Evolutionary conservation across 208 protist species (phyloP).

Genomic region (Trypanosoma brucei): DNA sequence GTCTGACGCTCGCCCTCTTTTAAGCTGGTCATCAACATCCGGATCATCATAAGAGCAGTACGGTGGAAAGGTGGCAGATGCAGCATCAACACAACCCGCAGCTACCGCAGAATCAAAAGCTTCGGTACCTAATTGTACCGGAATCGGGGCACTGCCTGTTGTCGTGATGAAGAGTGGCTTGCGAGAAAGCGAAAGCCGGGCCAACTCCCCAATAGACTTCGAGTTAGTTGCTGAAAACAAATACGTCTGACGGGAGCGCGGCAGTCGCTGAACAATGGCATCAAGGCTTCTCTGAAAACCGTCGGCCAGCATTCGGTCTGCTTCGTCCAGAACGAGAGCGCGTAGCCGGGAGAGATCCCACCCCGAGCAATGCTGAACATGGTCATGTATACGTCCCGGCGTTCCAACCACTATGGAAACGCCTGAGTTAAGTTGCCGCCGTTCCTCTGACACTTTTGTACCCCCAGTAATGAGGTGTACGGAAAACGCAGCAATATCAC

Average conservation of each 20-base stretch:
- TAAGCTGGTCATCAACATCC: slow-evolving; percentile 19
- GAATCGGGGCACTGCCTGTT: slow-evolving; percentile 39
- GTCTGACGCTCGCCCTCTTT: slow-evolving; percentile 13
- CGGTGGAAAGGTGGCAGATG: slow-evolving; percentile 27
- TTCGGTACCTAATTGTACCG: slow-evolving; percentile 26
- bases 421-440: slow-evolving; percentile 45
- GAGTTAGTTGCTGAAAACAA: slow-evolving; percentile 97
- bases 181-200: slow-evolving; percentile 87
- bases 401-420: slow-evolving; percentile 81
- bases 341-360: slow-evolving; percentile 91
- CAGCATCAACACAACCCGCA: slow-evolving; percentile 8
- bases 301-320: slow-evolving; percentile 99
- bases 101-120: neutral
- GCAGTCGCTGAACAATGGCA: slow-evolving; percentile 80
- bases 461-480: slow-evolving; percentile 90
- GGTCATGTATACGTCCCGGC: slow-evolving; percentile 84
- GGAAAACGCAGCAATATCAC: slow-evolving; percentile 30
- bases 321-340: slow-evolving; percentile 98
- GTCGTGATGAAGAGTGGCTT: slow-evolving; percentile 92
- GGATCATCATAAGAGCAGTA: slow-evolving; percentile 45
- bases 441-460: slow-evolving; percentile 82
- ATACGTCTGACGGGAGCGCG: slow-evolving; percentile 94
- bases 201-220: slow-evolving; percentile 86
- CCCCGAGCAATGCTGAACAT: slow-evolving; percentile 67
- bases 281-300: slow-evolving; percentile 98